These are phyloP conservation scores for Rehmannia glutinosa DNA, from an alignment of 257 asterid species.

Conservation along the genomic window DNA sequence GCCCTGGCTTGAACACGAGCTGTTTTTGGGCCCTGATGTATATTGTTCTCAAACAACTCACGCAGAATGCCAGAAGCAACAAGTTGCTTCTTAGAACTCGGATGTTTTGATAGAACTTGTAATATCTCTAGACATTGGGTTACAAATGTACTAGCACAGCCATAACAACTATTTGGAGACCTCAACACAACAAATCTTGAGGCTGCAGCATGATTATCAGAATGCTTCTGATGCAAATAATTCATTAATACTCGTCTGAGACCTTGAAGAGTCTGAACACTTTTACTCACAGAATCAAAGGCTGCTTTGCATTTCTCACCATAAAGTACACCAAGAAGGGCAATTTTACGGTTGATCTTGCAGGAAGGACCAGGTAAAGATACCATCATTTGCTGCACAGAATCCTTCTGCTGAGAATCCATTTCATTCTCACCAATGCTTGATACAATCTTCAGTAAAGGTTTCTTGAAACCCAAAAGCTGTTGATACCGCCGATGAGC, in stretches of 20 bases:
- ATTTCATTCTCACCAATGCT: conserved; percentile 98
- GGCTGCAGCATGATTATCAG: conserved; percentile 63
- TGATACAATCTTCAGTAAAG: conserved; percentile 89
- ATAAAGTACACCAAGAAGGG: conserved; percentile 98
- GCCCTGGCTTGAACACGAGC: conserved; percentile 99
- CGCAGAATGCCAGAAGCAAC: conserved; percentile 89
- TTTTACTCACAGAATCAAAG: conserved; percentile 98
- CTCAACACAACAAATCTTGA: conserved; percentile 88
- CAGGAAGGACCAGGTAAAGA: conserved; percentile 99
- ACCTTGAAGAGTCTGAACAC: conserved; percentile 99
- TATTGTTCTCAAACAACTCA: conserved; percentile 95
- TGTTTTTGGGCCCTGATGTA: conserved; percentile 97
- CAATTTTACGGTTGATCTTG: conserved; percentile 97
- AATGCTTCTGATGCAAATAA: conserved; percentile 89
- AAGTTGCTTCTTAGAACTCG: conserved; percentile 84
- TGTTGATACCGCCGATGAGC: conserved; percentile 98
- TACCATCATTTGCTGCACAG: conserved; percentile 99
- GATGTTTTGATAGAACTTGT: conserved; percentile 82
- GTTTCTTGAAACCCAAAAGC: conserved; percentile 98
- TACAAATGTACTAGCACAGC: conserved; percentile 94
- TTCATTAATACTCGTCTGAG: conserved; percentile 89
- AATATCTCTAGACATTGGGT: conserved; percentile 93
- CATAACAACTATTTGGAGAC: conserved; percentile 95
- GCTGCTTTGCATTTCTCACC: conserved; percentile 99
- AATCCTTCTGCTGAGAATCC: conserved; percentile 99